Base-by-base conservation (phyloP, 176 grass and related monocot species). In the Bromus sterilis region DNA sequence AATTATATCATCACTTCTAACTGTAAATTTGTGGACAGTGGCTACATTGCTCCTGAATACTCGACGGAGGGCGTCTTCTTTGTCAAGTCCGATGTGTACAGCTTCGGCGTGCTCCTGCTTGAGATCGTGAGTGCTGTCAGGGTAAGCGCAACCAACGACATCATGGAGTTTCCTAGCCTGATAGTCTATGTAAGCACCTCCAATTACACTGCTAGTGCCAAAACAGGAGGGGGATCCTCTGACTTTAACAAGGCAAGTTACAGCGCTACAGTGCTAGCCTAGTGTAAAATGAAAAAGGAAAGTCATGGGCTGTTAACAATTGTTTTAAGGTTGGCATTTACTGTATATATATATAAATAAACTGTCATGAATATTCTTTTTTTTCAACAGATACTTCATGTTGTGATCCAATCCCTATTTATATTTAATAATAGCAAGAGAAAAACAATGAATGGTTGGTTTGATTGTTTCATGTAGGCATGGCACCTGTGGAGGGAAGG, bases 21-120 rank as follows among this genome's bases (percentile, higher is more conserved):
- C n/a, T n/a, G 34, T 11, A 31, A 33, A 55, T 25, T 61, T 89
- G 9, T 25, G 30, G 11, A 13, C 23, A 93, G 91, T 75, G 87
- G 91, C 44, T 93, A 93, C 34, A 93, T 93, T 26, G 85, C 91
- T 49, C 91, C 85, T n/a, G 91, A 93, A 20, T 90, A 93, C 74
- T 82, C 82, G 62, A 69, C 26, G 2, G 87, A 93, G 62, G 91
- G 87, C 5, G 44, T 87, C 16, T 90, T 90, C 15, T 93, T 87
- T 12, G 26, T 90, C 63, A 93, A 90, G 71, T 88, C 91, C 21
- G 84, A 93, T 16, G 88, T 93, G 25, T 93, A 90, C n/a, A 93
- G 91, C 71, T 93, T 90, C 11, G 91, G 91, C 28, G 70, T 90
- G 8, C 67, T 93, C 37, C 55, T 89, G 34, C 24, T 94, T 15